Base-by-base conservation (phyloP, 495 filamentous ascomycete genomes). In the Copromyces sp. region DNA sequence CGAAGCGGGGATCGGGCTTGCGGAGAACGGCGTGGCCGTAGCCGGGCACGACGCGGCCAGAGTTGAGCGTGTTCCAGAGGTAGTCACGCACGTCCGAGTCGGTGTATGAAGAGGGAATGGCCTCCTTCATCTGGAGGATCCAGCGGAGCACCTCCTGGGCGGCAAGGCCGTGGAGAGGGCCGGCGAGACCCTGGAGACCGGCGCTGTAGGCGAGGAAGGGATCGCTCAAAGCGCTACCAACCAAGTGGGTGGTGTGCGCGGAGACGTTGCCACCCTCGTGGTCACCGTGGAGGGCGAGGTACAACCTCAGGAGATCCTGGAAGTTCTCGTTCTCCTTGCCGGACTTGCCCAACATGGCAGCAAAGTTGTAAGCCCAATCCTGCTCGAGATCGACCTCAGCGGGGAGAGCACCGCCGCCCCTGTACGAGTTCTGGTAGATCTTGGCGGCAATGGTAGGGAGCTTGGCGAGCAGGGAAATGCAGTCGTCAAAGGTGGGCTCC, bases 191-290 rank as follows among this genome's bases (percentile, higher is more conserved):
- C 80, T 98, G 93, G 37, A 99, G 89, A 77, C 95, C 95, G 71
- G 95, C 96, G 80, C 92, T 94, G 86, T 98, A 98, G 79, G 91
- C 94, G 72, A 99, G 88, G 88, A 94, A 98, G 42, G 95, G 94
- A 79, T 98, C 96, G 81, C 91, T 93, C 71, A 99, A 88, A 9
- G 96, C 96, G 74, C 91, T 94, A n/a, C 95, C 95, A 41, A 99
- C 96, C 9, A 99, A 87, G 82, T 99, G 95, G 32, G 95, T 99
- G n/a, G 95, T 85, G 81, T 99, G 95, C 4, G 95, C 95, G 1
- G 94, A 97, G 71, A 98, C 95, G 79, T 99, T 99, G 70, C 95
- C 95, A 72, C 95, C 95, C 81, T 99, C 95, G 85, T 99, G 95
- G 83, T 99, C 95, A 65, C 95, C 95, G 84, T 99, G 95, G 12